Evolutionary conservation across 148 eudicot species (phyloP).

Genomic region (Dianthus caryophyllus): DNA sequence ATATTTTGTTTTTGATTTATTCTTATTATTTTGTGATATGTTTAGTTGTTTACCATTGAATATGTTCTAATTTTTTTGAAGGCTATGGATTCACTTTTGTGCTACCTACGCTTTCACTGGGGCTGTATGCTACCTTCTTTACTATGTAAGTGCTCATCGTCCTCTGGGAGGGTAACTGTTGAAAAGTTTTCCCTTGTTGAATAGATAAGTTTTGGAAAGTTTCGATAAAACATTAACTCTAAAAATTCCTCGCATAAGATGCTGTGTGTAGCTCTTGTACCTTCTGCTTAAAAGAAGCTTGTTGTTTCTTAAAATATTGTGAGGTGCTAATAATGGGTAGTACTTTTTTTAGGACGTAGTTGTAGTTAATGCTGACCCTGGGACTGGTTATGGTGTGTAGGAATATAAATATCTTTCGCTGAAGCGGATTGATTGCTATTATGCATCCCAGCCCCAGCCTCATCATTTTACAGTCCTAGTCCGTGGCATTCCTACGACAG

Average conservation of each 20-base stretch:
- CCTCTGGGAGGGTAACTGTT: background rate
- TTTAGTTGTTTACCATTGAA: slow-evolving; percentile 11
- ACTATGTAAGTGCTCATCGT: slow-evolving; percentile 51
- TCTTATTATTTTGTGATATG: background rate
- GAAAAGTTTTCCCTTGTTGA: background rate
- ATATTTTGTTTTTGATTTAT: background rate
- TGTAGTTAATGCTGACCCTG: slow-evolving; percentile 13
- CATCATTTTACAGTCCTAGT: slow-evolving; percentile 74
- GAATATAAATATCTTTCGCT: slow-evolving; percentile 59
- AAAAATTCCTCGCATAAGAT: background rate
- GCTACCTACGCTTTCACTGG: slow-evolving; percentile 71
- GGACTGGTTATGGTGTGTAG: slow-evolving; percentile 37
- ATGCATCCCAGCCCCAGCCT: slow-evolving; percentile 73
- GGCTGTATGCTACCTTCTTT: slow-evolving; percentile 84
- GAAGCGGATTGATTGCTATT: slow-evolving; percentile 59
- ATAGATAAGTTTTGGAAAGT: background rate
- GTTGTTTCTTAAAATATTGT: background rate
- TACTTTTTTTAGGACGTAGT: background rate
- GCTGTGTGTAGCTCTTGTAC: background rate
- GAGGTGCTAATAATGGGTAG: background rate
- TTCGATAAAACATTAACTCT: background rate
- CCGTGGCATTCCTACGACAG: slow-evolving; percentile 61
- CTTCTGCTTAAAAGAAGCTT: background rate
- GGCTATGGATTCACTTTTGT: slow-evolving; percentile 91
- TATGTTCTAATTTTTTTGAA: slow-evolving; percentile 29